Base-by-base conservation (phyloP, 1,284 basidiomycete genomes). In the Phylloboletellus chloephorus region DNA sequence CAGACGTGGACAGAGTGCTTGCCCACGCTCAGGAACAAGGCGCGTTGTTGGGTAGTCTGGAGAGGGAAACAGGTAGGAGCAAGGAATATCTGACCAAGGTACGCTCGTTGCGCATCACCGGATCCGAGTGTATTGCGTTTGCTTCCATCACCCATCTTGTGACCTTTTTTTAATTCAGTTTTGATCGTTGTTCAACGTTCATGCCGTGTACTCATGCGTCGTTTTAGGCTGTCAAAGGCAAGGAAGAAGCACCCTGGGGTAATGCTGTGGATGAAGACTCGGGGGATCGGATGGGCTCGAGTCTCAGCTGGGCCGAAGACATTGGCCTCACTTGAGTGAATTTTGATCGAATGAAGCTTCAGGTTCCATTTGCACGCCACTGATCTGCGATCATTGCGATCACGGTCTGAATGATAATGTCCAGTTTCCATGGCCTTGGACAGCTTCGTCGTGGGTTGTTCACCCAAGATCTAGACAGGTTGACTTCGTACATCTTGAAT, bases 21-120 rank as follows among this genome's bases (percentile, higher is more conserved):
- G 67, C 66, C 48, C 66, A 68, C 3, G 75, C 78, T 3, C 80
- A 84, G 57, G 58, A 61, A 34, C 82, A 86, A 53, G 69, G 72
- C 11, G 57, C 60, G 19, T 48, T 72, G 6, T 67, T 88, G 20
- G 62, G 59, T 10, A 61, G 58, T 37, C 56, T 86, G 7, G 82
- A 88, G 53, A 63, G 67, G 42, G 73, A 78, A 44, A 64, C 80
- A 55, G 74, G 69, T 24, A 66, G 69, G 54, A 82, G 76, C 59
- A 79, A 69, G 50, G 84, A 85, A 31, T 88, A 76, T 48, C 53
- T 87, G 52, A 67, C 52, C 19, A 88, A 85, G 73, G 82, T 82
- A 25, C 21, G 58, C 10, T 47, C 28, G 47, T 57, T 52, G 60
- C 6, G 57, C 47, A 30, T 26, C 15, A n/a, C 21, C 23, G 17